These are phyloP conservation scores for Suillus occidentalis DNA, from an alignment of 768 basidiomycete genomes.

Conservation along the genomic window DNA sequence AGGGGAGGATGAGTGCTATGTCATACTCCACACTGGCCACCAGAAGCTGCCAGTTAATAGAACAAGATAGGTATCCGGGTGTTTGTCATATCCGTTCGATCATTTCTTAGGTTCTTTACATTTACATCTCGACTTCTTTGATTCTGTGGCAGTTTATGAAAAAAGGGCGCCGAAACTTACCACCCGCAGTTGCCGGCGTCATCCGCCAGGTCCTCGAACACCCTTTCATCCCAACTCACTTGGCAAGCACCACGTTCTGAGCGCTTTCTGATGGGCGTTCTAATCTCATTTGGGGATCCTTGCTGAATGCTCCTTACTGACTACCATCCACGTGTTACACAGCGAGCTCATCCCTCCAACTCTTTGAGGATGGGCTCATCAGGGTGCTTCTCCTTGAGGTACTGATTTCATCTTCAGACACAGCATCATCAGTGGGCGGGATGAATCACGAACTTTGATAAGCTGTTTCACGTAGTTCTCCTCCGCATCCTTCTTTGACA, in stretches of 20 bases:
- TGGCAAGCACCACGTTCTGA: background rate
- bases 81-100: conserved; percentile 10
- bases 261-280: conserved; percentile 2
- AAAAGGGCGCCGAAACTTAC: conserved; percentile 16
- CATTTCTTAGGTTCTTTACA: conserved; percentile 8
- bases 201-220: conserved; percentile 22
- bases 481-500: conserved; percentile 68
- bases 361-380: background rate
- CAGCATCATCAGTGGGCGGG: background rate
- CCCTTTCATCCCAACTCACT: conserved; percentile 10
- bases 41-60: background rate
- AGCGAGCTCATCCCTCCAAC: background rate
- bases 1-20: background rate
- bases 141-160: conserved; percentile 14
- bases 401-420: background rate
- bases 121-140: background rate
- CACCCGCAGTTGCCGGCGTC: conserved; percentile 9
- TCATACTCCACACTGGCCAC: background rate
- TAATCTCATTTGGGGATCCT: background rate
- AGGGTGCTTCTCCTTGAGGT: conserved; percentile 1
- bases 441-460: conserved; percentile 49
- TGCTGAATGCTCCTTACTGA: background rate
- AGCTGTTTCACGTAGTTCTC: conserved; percentile 76
- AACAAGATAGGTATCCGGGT: background rate
- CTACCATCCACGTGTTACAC: background rate